Conservation (phyloP, 495 filamentous ascomycete genomes). For the Penicillium tannophilum region DNA sequence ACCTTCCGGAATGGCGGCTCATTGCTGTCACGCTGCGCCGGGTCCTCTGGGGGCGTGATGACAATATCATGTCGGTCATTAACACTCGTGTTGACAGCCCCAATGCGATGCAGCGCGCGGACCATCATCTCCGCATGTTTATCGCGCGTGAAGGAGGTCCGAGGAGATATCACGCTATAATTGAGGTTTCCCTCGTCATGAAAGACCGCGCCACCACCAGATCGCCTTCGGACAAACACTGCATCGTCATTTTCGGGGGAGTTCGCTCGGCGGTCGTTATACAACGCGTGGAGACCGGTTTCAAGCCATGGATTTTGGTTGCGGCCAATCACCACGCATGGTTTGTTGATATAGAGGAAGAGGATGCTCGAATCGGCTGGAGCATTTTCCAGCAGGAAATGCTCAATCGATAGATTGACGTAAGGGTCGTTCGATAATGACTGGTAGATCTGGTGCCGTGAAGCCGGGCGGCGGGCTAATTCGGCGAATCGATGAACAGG, state of each 20-base stretch:
- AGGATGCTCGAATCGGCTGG: slow-evolving; percentile 71
- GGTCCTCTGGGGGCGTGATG: slow-evolving; percentile 41
- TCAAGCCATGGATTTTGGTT: slow-evolving; percentile 99
- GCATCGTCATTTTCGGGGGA: slow-evolving; percentile 29
- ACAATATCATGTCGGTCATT: slow-evolving; percentile 96
- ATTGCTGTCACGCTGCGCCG: slow-evolving; percentile 9
- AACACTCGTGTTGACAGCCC: slow-evolving; percentile 60
- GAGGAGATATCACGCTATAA: slow-evolving; percentile 85
- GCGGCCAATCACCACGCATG: slow-evolving; percentile 85
- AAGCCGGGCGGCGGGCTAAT: slow-evolving; percentile 41
- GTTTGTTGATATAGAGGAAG: slow-evolving; percentile 84
- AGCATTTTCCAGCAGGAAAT: slow-evolving; percentile 77
- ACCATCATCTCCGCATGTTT: slow-evolving; percentile 91
- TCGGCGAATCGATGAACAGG: slow-evolving; percentile 43
- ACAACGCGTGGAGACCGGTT: slow-evolving; percentile 67
- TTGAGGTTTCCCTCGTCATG: slow-evolving; percentile 93
- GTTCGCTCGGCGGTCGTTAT: slow-evolving; percentile 33
- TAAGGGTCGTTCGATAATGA: slow-evolving; percentile 76
- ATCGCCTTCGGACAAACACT: slow-evolving; percentile 78
- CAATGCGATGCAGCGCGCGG: slow-evolving; percentile 61
- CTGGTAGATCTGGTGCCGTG: slow-evolving; percentile 72
- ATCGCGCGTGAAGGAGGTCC: slow-evolving; percentile 72
- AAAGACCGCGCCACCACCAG: slow-evolving; percentile 90
- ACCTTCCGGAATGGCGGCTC: slow-evolving; percentile 66
- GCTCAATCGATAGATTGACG: slow-evolving; percentile 93